Percentiles rank a stretch among this genome's conserved stretches.
These are phyloP conservation scores for Scalesia atractyloides DNA, from an alignment of 129 eudicot genomes.

Conservation along the genomic window DNA sequence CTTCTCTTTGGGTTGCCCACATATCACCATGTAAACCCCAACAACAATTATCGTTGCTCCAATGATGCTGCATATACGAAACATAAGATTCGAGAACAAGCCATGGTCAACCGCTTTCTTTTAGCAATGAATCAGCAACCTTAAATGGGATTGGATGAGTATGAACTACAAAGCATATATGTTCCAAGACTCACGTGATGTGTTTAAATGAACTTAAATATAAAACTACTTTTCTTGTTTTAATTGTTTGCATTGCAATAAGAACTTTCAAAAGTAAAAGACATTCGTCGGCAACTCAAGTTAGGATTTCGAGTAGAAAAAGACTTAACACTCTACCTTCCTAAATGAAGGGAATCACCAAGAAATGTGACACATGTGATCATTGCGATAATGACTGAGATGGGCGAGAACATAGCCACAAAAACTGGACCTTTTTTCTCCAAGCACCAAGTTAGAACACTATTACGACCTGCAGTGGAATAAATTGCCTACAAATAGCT, in stretches of 20 bases:
- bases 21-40: constrained; percentile 29
- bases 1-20: constrained; percentile 30
- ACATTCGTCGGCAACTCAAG: no score
- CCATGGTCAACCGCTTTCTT: background rate
- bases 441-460: constrained; percentile 29
- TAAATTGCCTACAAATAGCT: constrained; percentile 10
- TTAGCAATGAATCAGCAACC: no score
- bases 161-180: no score
- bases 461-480: constrained; percentile 8
- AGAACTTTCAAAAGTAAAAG: no score
- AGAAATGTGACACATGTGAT: constrained; percentile 27
- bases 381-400: constrained; percentile 15
- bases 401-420: constrained; percentile 30
- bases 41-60: constrained; percentile 20
- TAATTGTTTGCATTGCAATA: no score
- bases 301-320: background rate
- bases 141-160: no score
- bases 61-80: constrained; percentile 24
- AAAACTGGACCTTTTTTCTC: constrained; percentile 33
- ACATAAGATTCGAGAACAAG: constrained; percentile 15
- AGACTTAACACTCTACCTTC: constrained; percentile 9
- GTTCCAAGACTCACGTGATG: no score
- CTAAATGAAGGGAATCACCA: constrained; percentile 26
- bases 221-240: no score
- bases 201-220: no score